Percentiles rank a stretch among this genome's conserved stretches.
These are phyloP conservation scores for Dioscorea dumetorum DNA, from an alignment of 106 monocot species.

Conservation along the genomic window DNA sequence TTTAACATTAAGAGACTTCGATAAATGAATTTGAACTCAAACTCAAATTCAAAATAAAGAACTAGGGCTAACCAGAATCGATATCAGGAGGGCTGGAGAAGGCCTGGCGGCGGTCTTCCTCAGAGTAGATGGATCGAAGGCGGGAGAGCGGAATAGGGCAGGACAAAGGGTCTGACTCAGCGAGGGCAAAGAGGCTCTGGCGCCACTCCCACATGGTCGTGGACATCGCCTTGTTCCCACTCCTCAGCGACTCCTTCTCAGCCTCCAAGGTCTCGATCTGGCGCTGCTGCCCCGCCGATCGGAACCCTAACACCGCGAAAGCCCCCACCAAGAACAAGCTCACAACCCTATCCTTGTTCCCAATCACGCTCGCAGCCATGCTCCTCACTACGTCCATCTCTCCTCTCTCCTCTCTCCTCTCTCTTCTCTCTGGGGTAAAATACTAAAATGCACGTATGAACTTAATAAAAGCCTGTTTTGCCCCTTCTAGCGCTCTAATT, in stretches of 20 bases:
- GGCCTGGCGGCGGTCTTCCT: conserved; percentile 9
- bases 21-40: no score
- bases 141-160: conserved; percentile 24
- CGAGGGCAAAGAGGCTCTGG: conserved; percentile 18
- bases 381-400: conserved; percentile 2
- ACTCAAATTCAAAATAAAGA: no score
- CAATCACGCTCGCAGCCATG: conserved; percentile 8
- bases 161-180: conserved; percentile 14
- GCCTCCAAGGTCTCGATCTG: conserved; percentile 32
- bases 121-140: conserved; percentile 29
- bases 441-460: no score
- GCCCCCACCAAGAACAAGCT: conserved; percentile 19
- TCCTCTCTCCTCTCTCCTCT: not conserved
- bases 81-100: not conserved
- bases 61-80: no score
- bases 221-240: conserved; percentile 25
- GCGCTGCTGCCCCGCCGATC: conserved; percentile 23
- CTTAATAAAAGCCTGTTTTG: no score
- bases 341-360: conserved; percentile 26
- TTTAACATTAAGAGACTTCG: no score
- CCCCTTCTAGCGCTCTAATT: no score
- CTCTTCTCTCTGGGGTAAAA: not conserved
- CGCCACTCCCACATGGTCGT: conserved; percentile 34
- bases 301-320: conserved; percentile 24
- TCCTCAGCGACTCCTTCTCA: conserved; percentile 20